A percentile compares a stretch with the other conserved stretches of the same genome.
Conservation (phyloP, 176 grass and related monocot genomes). For the Bonia amplexicaulis region DNA sequence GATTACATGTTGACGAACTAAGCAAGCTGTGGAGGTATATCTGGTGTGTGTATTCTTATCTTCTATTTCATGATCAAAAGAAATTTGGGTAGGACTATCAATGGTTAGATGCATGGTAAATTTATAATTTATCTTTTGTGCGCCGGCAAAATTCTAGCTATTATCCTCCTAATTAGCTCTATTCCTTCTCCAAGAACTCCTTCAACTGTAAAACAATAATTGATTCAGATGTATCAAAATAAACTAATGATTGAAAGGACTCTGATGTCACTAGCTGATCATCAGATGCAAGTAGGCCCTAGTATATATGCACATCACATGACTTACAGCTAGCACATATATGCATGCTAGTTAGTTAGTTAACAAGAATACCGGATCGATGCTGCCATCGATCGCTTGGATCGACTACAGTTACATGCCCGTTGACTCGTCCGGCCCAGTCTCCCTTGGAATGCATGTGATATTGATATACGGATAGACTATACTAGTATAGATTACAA, state of each 20-base stretch:
- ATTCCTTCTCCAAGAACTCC: background rate
- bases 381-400: background rate
- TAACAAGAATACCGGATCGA: slow-evolving; percentile 43
- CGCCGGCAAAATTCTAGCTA: background rate
- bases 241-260: slow-evolving; percentile 21
- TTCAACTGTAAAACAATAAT: background rate
- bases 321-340: slow-evolving; percentile 4
- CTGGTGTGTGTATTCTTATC: background rate
- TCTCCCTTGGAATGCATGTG: background rate
- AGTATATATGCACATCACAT: slow-evolving; percentile 29
- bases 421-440: slow-evolving; percentile 29
- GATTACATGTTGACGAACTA: background rate
- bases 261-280: background rate
- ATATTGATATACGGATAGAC: too few relatives aligned
- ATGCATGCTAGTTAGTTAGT: background rate
- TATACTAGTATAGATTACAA: too few relatives aligned
- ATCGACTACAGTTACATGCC: slow-evolving; percentile 10
- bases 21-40: background rate
- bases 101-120: background rate
- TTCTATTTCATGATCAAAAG: background rate
- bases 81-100: background rate
- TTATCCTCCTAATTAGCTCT: background rate
- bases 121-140: background rate
- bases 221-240: slow-evolving; percentile 14
- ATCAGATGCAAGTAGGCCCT: slow-evolving; percentile 30